Evolutionary conservation across 2,329 filamentous ascomycete genomes (phyloP).

Genomic region (Erysiphe neolycopersici): DNA sequence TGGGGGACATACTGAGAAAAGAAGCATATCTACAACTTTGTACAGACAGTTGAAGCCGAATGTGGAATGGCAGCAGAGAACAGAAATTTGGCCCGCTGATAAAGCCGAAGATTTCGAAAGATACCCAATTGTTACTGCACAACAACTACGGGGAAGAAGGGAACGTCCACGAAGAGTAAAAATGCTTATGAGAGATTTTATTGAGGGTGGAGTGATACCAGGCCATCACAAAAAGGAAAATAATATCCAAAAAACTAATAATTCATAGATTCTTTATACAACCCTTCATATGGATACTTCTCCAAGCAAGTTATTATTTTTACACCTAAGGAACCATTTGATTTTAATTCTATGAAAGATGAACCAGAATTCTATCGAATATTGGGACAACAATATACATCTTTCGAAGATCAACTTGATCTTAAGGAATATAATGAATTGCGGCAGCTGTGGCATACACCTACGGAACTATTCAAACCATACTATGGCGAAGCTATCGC

Average conservation of each 20-base stretch:
- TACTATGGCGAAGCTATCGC: slow-evolving; percentile 95
- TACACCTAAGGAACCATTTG: slow-evolving; percentile 68
- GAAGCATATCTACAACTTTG: neutral
- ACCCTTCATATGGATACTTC: slow-evolving; percentile 86
- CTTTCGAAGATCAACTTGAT: slow-evolving; percentile 78
- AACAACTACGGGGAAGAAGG: slow-evolving; percentile 41
- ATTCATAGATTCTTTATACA: slow-evolving; percentile 61
- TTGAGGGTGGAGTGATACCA: slow-evolving; percentile 39
- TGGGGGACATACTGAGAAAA: neutral
- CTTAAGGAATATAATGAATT: slow-evolving; percentile 36
- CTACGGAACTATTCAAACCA: slow-evolving; percentile 85
- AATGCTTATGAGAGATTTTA: slow-evolving; percentile 94
- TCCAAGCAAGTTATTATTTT: slow-evolving; percentile 94
- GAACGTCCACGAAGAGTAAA: slow-evolving; percentile 71
- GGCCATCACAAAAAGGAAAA: neutral
- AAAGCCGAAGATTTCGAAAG: slow-evolving; percentile 53
- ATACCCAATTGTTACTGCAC: slow-evolving; percentile 67
- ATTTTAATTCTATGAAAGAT: slow-evolving; percentile 58
- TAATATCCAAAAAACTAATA: neutral
- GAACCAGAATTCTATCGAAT: slow-evolving; percentile 61
- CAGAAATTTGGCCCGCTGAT: slow-evolving; percentile 46
- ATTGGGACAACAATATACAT: slow-evolving; percentile 54
- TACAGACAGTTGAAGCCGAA: slow-evolving; percentile 16
- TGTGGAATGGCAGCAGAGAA: slow-evolving; percentile 67
- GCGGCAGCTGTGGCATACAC: slow-evolving; percentile 92